phyloP scores from a whole-genome alignment of 257 asterid species.

The Leonotis leonurus region DNA sequence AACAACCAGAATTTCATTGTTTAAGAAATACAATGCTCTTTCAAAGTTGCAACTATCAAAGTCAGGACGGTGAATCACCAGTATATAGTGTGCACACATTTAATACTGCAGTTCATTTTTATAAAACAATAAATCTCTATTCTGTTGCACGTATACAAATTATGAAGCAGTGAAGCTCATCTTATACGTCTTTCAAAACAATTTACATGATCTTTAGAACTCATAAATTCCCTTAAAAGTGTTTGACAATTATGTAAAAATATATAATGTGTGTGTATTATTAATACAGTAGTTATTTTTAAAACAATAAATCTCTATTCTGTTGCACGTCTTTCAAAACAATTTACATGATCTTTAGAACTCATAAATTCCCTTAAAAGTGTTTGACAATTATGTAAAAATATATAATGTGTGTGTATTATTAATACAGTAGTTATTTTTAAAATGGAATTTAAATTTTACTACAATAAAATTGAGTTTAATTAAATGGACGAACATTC shows the following conservation, averaged over 20 bases:
- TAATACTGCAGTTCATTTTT: neutral
- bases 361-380: no score
- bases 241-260: neutral
- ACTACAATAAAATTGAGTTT: no score
- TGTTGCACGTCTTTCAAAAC: no score
- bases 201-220: no score
- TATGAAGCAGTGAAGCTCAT: neutral
- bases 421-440: neutral
- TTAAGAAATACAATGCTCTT: neutral
- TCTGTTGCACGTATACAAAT: no score
- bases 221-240: no score
- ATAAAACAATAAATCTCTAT: no score
- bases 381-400: no score
- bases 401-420: neutral
- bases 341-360: no score
- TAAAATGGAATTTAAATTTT: no score
- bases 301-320: no score
- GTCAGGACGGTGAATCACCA: constrained; percentile 5
- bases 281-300: neutral
- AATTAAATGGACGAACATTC: no score
- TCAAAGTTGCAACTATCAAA: neutral
- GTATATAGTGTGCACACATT: neutral
- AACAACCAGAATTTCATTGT: neutral
- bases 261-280: neutral
- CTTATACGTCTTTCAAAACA: neutral